A percentile compares a stretch with the other conserved stretches of the same genome.
Conservation (phyloP, 2,329 filamentous ascomycete species). For the Zymoseptoria crescenta region DNA sequence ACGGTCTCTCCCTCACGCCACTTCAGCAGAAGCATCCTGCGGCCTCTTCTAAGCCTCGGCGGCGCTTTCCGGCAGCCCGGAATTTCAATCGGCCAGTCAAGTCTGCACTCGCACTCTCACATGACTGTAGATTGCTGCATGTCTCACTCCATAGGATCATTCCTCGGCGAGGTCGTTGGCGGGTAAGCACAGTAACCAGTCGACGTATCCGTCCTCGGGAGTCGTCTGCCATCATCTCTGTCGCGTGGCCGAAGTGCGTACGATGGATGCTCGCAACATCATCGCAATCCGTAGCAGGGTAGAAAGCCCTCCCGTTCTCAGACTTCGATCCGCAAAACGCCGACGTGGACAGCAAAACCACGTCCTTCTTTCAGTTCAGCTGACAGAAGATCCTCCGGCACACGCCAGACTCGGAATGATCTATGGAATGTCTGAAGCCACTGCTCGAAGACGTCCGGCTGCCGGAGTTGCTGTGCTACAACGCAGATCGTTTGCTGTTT, state of each 20-base stretch:
- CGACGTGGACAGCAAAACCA: constrained; percentile 78
- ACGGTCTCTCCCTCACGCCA: neutral
- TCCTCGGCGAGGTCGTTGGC: neutral
- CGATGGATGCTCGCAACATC: no score
- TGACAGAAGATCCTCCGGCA: constrained; percentile 57
- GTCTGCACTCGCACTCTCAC: neutral
- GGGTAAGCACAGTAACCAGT: neutral
- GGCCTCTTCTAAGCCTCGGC: neutral
- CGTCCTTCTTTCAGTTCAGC: constrained; percentile 52
- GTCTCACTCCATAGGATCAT: neutral
- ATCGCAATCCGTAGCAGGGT: neutral
- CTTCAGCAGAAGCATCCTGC: neutral
- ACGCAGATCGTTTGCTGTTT: constrained; percentile 61
- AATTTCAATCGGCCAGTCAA: neutral
- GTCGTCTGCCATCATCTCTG: neutral
- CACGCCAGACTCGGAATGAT: constrained; percentile 66
- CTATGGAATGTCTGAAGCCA: constrained; percentile 65
- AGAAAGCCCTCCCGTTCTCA: neutral
- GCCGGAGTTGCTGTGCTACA: constrained; percentile 81
- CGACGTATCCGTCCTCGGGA: neutral
- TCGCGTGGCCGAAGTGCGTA: no score
- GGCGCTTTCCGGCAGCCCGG: neutral
- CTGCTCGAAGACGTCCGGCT: constrained; percentile 72
- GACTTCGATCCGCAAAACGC: constrained; percentile 43
- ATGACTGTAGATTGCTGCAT: neutral